These are phyloP conservation scores for Hypoxylon sp. DNA, from an alignment of 2,329 filamentous ascomycete genomes.

Conservation along the genomic window DNA sequence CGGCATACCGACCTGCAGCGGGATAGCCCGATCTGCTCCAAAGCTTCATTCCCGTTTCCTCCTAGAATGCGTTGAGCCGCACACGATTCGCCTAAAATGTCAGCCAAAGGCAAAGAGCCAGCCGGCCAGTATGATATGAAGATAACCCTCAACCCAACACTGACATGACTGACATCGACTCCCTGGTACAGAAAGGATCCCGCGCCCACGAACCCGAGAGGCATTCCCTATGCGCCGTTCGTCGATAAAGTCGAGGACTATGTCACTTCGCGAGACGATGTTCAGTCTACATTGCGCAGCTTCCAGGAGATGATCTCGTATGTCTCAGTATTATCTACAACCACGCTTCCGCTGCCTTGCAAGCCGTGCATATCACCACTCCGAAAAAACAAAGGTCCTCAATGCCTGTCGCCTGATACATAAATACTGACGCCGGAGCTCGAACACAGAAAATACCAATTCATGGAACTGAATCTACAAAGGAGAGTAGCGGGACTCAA, in stretches of 20 bases:
- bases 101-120: conserved; percentile 45
- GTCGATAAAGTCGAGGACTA: conserved; percentile 92
- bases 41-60: not conserved
- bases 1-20: not conserved
- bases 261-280: conserved; percentile 80
- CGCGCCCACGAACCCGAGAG: conserved; percentile 79
- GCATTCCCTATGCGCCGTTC: conserved; percentile 86
- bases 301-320: conserved; percentile 97
- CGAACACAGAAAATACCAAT: conserved; percentile 89
- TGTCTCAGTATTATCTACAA: conserved; percentile 49
- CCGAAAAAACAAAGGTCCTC: not conserved
- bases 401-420: too few relatives aligned
- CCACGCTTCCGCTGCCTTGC: not conserved
- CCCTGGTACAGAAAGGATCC: conserved; percentile 59
- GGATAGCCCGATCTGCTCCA: not conserved
- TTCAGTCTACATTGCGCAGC: conserved; percentile 82
- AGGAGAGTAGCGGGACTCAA: conserved; percentile 82
- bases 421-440: conserved; percentile 18
- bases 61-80: conserved; percentile 16
- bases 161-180: conserved; percentile 23
- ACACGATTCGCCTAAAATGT: conserved; percentile 35
- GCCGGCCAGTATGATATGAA: conserved; percentile 36
- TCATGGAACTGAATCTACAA: conserved; percentile 97
- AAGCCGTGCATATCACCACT: not conserved
- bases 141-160: not conserved